phyloP scores from a whole-genome alignment of 306 rosid genomes.

The Vachellia pachyceras region DNA sequence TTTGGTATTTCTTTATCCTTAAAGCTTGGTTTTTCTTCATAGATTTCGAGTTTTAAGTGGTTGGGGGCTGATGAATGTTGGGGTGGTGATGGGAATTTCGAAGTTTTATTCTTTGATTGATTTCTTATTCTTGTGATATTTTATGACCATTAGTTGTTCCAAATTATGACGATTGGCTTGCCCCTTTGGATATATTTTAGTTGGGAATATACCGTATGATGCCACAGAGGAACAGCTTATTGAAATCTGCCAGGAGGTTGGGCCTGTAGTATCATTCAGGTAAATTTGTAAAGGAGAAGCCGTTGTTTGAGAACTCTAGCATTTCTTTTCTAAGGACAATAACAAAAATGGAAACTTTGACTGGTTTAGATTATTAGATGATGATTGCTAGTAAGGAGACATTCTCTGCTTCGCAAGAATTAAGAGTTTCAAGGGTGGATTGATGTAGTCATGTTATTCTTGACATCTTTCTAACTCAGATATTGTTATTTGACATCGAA shows the following conservation, averaged over 20 bases:
- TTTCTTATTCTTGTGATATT: not conserved
- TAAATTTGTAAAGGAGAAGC: constrained; percentile 35
- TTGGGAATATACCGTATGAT: constrained; percentile 97
- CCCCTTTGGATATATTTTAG: constrained; percentile 49
- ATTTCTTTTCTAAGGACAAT: not conserved
- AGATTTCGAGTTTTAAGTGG: not conserved
- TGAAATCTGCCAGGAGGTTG: constrained; percentile 98
- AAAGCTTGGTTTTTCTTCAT: constrained; percentile 5
- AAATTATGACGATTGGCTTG: not conserved
- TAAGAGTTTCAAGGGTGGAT: not conserved
- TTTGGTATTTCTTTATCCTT: constrained; percentile 57
- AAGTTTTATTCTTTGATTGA: not conserved
- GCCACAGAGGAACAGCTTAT: constrained; percentile 97
- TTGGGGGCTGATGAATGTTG: constrained; percentile 7
- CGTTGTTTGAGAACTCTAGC: constrained; percentile 14
- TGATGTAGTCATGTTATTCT: not conserved
- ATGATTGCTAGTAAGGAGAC: not conserved
- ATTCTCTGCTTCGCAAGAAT: not conserved
- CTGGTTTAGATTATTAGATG: not conserved
- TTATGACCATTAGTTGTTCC: not conserved
- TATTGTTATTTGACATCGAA: not conserved
- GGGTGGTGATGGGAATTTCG: constrained; percentile 15
- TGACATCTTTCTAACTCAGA: not conserved
- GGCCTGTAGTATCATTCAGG: constrained; percentile 99
- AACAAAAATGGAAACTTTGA: not conserved